A percentile compares a stretch with the other conserved stretches of the same genome.
Evolutionary conservation across 1,284 basidiomycete genomes (phyloP).

Genomic region (Earliella scabrosa): DNA sequence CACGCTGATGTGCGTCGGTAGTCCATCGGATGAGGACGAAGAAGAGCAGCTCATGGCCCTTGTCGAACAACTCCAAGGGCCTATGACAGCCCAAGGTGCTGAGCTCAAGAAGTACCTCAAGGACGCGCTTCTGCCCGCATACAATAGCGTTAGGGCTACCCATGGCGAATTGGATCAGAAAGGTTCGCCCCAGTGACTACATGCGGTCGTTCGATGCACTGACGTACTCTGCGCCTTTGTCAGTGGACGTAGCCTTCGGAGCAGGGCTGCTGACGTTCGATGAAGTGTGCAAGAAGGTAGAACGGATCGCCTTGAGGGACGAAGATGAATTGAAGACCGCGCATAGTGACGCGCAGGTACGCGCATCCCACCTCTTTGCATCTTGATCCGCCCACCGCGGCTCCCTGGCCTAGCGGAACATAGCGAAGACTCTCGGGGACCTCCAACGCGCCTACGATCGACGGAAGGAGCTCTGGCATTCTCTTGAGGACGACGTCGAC

Average conservation of each 20-base stretch:
- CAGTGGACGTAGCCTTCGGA: constrained; percentile 49
- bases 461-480: constrained; percentile 50
- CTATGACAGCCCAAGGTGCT: constrained; percentile 48
- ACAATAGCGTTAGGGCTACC: constrained; percentile 50
- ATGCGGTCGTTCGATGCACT: constrained; percentile 5
- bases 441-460: constrained; percentile 49
- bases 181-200: constrained; percentile 20
- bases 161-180: constrained; percentile 48
- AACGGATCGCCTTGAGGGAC: constrained; percentile 45
- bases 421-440: constrained; percentile 40
- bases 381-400: constrained; percentile 27
- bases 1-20: constrained; percentile 11
- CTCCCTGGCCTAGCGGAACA: constrained; percentile 33
- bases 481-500: constrained; percentile 46
- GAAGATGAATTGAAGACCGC: constrained; percentile 47
- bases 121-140: constrained; percentile 54
- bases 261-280: constrained; percentile 55
- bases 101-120: constrained; percentile 53
- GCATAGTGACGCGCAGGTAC: constrained; percentile 44
- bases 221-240: neutral
- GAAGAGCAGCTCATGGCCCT: constrained; percentile 46
- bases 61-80: constrained; percentile 49
- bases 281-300: constrained; percentile 55
- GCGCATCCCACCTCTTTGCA: neutral
- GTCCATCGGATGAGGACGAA: constrained; percentile 27